Conservation (phyloP, 140 eudicot genomes). For the Anethum foeniculum region DNA sequence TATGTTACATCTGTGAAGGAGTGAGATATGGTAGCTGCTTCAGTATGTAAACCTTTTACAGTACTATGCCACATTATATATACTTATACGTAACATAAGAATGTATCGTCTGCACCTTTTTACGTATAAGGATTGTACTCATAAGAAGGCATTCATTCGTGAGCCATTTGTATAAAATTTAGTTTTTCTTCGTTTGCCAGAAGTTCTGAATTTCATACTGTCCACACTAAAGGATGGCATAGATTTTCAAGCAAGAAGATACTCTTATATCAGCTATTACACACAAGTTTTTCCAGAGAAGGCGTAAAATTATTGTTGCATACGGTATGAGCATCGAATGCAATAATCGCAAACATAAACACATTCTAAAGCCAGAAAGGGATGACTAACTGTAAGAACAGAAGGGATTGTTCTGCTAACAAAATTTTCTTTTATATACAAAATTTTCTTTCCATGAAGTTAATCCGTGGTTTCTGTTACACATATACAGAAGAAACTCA, state of each 20-base stretch:
- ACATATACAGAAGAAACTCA: not conserved
- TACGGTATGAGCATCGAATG: too few relatives aligned
- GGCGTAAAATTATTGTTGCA: too few relatives aligned
- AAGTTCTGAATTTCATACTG: too few relatives aligned
- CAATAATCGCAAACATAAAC: not conserved
- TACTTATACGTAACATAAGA: not conserved
- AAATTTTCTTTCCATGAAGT: not conserved
- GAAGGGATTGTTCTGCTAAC: not conserved
- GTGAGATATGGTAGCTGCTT: not conserved
- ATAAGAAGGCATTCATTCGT: not conserved
- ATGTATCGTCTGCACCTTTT: constrained; percentile 2
- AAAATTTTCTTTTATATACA: not conserved
- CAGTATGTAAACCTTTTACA: not conserved
- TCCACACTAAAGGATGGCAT: too few relatives aligned
- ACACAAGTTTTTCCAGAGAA: too few relatives aligned
- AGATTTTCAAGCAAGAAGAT: not conserved
- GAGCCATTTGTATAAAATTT: not conserved
- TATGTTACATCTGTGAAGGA: constrained; percentile 9
- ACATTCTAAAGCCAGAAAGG: not conserved
- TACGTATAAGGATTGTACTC: not conserved
- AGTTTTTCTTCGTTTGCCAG: not conserved
- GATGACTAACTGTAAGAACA: not conserved
- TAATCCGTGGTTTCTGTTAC: not conserved
- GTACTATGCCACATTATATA: not conserved
- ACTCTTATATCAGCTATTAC: not conserved